Conservation (phyloP, 257 asterid species). For the Datura wrightii region DNA sequence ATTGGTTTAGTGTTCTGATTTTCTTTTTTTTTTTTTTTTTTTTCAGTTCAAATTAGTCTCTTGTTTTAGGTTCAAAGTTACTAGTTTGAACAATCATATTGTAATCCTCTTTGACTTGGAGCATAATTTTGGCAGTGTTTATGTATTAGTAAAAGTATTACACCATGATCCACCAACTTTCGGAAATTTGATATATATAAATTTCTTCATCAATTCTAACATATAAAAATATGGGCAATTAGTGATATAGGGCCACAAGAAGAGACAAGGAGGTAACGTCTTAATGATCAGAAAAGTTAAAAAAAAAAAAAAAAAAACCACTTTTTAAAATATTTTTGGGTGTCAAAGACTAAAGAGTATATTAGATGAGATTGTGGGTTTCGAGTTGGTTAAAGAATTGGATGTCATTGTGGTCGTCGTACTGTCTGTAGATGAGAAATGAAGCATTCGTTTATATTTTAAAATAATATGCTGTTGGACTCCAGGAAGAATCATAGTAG, state of each 20-base stretch:
- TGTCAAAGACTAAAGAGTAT: neutral
- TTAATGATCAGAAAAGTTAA: neutral
- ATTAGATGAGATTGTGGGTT: neutral
- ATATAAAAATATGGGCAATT: neutral
- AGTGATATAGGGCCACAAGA: neutral
- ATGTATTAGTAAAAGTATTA: neutral
- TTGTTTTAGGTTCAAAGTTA: neutral
- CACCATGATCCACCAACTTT: neutral
- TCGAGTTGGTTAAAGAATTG: neutral
- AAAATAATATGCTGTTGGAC: neutral
- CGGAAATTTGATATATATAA: neutral
- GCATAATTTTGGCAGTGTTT: neutral
- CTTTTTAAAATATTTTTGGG: neutral
- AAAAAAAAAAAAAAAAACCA: too few relatives aligned
- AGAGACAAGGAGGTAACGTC: neutral
- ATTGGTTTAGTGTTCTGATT: neutral
- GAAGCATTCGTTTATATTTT: neutral
- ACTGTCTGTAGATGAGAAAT: neutral
- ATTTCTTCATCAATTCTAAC: neutral
- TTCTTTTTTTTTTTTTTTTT: neutral
- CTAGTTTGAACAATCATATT: neutral
- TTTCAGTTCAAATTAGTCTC: constrained; percentile 17
- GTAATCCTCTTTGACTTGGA: neutral
- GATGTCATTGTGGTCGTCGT: neutral
- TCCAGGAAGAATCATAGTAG: too few relatives aligned